Percentiles rank a stretch among this genome's conserved stretches.
phyloP scores from a whole-genome alignment of 2,329 filamentous ascomycete species.

The Scedosporium aurantiacum region DNA sequence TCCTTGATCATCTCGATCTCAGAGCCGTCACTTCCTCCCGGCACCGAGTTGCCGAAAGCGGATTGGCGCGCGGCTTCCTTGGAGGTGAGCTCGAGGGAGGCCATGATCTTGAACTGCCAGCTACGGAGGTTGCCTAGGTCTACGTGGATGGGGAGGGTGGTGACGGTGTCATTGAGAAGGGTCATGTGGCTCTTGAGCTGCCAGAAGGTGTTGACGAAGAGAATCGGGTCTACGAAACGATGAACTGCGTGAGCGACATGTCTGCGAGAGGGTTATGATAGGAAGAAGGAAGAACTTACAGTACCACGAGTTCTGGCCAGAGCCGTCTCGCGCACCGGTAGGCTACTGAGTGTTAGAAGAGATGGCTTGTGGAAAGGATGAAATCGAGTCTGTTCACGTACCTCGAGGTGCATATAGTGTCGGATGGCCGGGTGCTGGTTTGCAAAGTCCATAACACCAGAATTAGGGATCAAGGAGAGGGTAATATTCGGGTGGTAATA shows the following conservation, averaged over 20 bases:
- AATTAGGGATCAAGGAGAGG: constrained; percentile 73
- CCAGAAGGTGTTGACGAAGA: constrained; percentile 97
- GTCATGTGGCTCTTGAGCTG: constrained; percentile 87
- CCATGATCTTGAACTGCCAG: constrained; percentile 84
- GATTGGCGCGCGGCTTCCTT: constrained; percentile 73
- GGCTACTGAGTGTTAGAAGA: not conserved
- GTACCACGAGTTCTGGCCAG: constrained; percentile 88
- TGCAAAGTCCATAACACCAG: constrained; percentile 57
- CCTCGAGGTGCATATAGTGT: constrained; percentile 69
- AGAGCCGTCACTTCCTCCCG: constrained; percentile 74
- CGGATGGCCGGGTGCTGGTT: constrained; percentile 62
- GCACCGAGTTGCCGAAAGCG: constrained; percentile 58
- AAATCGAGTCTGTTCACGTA: constrained; percentile 14
- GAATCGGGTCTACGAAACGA: constrained; percentile 47
- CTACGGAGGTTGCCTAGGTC: constrained; percentile 69
- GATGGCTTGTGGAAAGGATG: not conserved
- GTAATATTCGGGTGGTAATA: constrained; percentile 96
- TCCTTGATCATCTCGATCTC: constrained; percentile 98
- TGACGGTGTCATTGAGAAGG: constrained; percentile 80
- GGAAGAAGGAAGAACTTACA: constrained; percentile 29
- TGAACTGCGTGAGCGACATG: not conserved
- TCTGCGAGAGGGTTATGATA: too few species aligned
- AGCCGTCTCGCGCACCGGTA: constrained; percentile 69
- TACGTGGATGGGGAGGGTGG: constrained; percentile 69
- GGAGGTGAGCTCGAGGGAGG: constrained; percentile 76